These are phyloP conservation scores for Hypsizygus ulmarius DNA, from an alignment of 1,284 basidiomycete genomes.

Conservation along the genomic window DNA sequence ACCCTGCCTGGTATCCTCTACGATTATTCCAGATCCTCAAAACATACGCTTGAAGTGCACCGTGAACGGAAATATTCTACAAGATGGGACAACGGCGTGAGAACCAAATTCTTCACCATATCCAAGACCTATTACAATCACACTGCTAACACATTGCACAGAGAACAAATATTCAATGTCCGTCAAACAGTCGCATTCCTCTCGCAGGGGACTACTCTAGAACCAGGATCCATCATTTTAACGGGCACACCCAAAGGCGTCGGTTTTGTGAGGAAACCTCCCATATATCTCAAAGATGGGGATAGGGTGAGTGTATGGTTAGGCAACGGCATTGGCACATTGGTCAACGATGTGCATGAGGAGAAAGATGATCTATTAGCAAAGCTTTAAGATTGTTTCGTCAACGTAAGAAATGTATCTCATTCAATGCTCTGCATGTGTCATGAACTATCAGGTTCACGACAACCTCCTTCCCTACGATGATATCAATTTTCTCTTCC, in stretches of 20 bases:
- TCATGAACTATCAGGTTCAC: too few relatives aligned
- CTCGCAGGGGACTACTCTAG: conserved; percentile 84
- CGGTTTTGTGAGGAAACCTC: conserved; percentile 72
- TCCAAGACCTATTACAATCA: conserved; percentile 1
- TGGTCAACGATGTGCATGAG: conserved; percentile 73
- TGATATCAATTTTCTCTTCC: too few relatives aligned
- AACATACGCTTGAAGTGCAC: conserved; percentile 60
- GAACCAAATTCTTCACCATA: too few relatives aligned
- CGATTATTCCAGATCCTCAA: conserved; percentile 69
- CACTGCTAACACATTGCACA: conserved; percentile 27
- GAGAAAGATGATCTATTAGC: conserved; percentile 43
- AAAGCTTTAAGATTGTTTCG: conserved; percentile 35
- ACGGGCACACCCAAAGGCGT: conserved; percentile 65
- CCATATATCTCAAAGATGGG: conserved; percentile 71
- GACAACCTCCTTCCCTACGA: too few relatives aligned
- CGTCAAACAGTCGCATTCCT: conserved; percentile 74
- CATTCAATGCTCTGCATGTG: too few relatives aligned
- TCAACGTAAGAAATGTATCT: too few relatives aligned
- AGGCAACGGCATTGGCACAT: conserved; percentile 65
- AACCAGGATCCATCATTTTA: conserved; percentile 76
- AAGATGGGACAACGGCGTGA: conserved; percentile 73
- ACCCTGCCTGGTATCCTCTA: conserved; percentile 70
- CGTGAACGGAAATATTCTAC: conserved; percentile 68
- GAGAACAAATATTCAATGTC: conserved; percentile 73
- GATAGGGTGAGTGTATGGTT: conserved; percentile 71